Evolutionary conservation across 345 rosid species (phyloP).

Genomic region (Cardamine resedifolia): DNA sequence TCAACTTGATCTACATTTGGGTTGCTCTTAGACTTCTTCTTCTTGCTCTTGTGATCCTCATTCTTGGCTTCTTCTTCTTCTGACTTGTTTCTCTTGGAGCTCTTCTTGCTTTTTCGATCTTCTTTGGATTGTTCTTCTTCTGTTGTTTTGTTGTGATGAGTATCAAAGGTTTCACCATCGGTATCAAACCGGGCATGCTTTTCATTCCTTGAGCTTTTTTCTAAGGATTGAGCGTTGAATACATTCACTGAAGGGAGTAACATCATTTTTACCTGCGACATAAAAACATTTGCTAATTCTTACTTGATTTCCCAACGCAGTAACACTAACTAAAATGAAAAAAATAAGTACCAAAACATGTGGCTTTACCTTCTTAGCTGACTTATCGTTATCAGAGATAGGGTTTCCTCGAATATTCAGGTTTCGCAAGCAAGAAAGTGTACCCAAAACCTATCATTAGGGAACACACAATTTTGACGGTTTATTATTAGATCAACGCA

Average conservation of each 20-base stretch:
- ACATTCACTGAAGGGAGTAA: slow-evolving; percentile 61
- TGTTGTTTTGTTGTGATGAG: slow-evolving; percentile 26
- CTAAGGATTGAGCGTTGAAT: slow-evolving; percentile 72
- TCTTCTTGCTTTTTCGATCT: slow-evolving; percentile 31
- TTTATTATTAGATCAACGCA: background rate
- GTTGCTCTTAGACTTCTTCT: slow-evolving; percentile 36
- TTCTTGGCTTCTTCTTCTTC: slow-evolving; percentile 15
- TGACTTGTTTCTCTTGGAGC: slow-evolving; percentile 29
- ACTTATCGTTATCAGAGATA: slow-evolving; percentile 62
- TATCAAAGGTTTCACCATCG: slow-evolving; percentile 33
- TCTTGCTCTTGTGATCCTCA: slow-evolving; percentile 27
- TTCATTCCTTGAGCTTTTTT: slow-evolving; percentile 41
- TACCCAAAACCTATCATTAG: slow-evolving; percentile 58
- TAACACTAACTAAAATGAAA: background rate
- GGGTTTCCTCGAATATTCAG: slow-evolving; percentile 88
- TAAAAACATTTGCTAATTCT: background rate
- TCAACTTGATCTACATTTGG: background rate
- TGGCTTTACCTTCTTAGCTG: slow-evolving; percentile 59
- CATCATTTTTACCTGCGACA: slow-evolving; percentile 52
- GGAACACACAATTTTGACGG: background rate
- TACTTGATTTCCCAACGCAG: background rate
- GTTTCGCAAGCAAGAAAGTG: slow-evolving; percentile 57
- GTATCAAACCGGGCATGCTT: slow-evolving; percentile 29
- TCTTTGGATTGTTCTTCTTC: slow-evolving; percentile 20
- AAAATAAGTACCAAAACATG: background rate